Base-by-base conservation (phyloP, 148 eudicot genomes). In the Camellia lanceoleosa region DNA sequence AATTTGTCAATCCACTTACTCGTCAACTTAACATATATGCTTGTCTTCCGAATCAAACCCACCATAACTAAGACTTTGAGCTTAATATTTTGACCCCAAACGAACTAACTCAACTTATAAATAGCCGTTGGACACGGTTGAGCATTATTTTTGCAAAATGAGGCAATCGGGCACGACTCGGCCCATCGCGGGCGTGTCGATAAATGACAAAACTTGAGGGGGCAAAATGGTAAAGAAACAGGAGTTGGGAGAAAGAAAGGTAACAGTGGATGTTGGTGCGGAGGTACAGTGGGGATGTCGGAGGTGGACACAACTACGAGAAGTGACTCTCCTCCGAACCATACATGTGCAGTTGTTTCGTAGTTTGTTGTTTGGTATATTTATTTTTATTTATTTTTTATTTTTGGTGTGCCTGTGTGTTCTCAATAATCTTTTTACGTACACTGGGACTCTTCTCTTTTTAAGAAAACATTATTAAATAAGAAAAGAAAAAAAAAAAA, bases 401-500 rank as follows among this genome's bases (percentile, higher is more conserved):
- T n/a, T n/a, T 41, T 41, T 68, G 79, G 62, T 80, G 55, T 54
- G 47, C 20, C 9, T 69, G 20, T 84, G 58, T 71, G 46, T 16
- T 30, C 9, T 75, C 63, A 11, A 68, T 18, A 30, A 30, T 30
- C 38, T 30, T 20, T 52, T 5, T 5, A 5, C 10, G 2, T 23
- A 19, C 38, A 19, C 49, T 19, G 58, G 23, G 8, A 72, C 44
- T 55, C 12, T 30, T 73, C 20, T 38, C 13, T 9, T 20, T 12
- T 19, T 20, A 49, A 30, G 38, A 30, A 30, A 30, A 30, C 38
- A 30, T 30, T 30, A 30, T 30, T 30, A 30, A 30, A 30, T 30
- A 30, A 30, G 38, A 7, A 49, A 49, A 49, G 52, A 13, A 19
- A 42, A 76, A 62, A 41, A 11, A 13, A 19, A 42, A 76, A 62